These are phyloP conservation scores for Pythium dissotocum DNA, from an alignment of 352 stramenopile genomes.

Conservation along the genomic window DNA sequence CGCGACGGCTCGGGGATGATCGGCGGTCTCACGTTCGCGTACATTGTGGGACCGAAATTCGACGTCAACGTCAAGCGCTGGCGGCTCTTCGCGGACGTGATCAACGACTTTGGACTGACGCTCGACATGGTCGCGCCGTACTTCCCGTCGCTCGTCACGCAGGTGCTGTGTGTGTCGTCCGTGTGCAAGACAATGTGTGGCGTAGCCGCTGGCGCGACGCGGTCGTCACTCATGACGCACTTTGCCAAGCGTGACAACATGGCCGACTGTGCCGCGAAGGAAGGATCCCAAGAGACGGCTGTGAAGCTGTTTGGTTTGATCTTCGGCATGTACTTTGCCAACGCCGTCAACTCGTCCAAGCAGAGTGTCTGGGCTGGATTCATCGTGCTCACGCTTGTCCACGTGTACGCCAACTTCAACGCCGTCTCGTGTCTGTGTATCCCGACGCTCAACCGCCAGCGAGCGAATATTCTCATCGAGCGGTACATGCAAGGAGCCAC, in stretches of 20 bases:
- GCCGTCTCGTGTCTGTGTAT: slow-evolving; percentile 88
- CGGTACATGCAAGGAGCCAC: slow-evolving; percentile 38
- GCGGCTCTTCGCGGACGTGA: slow-evolving; percentile 95
- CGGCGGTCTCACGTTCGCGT: slow-evolving; percentile 94
- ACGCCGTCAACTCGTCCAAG: slow-evolving; percentile 63
- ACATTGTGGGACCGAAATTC: slow-evolving; percentile 87
- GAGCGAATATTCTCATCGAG: slow-evolving; percentile 57
- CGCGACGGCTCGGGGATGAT: slow-evolving; percentile 85
- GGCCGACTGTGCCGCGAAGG: slow-evolving; percentile 94
- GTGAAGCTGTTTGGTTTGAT: slow-evolving; percentile 94
- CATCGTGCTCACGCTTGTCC: slow-evolving; percentile 88
- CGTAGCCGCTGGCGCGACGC: slow-evolving; percentile 92
- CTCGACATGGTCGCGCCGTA: slow-evolving; percentile 83
- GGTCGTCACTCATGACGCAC: slow-evolving; percentile 90
- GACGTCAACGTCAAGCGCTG: slow-evolving; percentile 96
- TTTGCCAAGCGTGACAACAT: slow-evolving; percentile 88
- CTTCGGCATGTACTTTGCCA: slow-evolving; percentile 85
- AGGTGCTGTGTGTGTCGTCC: slow-evolving; percentile 83
- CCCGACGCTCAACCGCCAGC: slow-evolving; percentile 84
- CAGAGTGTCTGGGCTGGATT: slow-evolving; percentile 91
- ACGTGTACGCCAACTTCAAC: slow-evolving; percentile 95
- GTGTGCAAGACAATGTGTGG: slow-evolving; percentile 95
- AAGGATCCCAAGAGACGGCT: slow-evolving; percentile 95
- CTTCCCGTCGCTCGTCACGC: slow-evolving; percentile 64
- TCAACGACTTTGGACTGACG: slow-evolving; percentile 95